These are phyloP conservation scores for Mitragyna speciosa DNA, from an alignment of 257 asterid species.

Conservation along the genomic window DNA sequence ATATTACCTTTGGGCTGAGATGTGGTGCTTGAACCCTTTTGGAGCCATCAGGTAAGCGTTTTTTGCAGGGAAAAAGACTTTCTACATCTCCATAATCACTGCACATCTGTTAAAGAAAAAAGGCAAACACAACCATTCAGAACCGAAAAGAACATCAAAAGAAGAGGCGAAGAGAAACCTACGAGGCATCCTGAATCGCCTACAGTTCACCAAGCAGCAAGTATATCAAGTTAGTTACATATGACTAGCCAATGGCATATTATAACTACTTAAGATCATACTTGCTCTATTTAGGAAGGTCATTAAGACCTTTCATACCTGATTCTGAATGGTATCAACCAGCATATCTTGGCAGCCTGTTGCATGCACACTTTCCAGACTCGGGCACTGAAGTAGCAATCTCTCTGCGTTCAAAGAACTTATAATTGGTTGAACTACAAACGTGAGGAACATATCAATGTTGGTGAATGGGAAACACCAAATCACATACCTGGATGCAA, in stretches of 20 bases:
- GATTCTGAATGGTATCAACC: conserved; percentile 68
- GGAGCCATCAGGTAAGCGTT: conserved; percentile 94
- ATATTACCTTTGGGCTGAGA: conserved; percentile 64
- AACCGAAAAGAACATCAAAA: neutral
- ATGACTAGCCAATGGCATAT: neutral
- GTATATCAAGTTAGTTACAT: neutral
- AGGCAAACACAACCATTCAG: neutral
- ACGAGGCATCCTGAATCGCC: neutral
- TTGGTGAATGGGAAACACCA: neutral
- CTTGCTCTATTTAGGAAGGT: neutral
- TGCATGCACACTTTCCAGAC: conserved; percentile 79
- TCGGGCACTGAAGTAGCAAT: conserved; percentile 78
- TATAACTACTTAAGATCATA: neutral
- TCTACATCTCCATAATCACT: conserved; percentile 34
- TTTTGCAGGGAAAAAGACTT: conserved; percentile 50
- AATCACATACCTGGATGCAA: conserved; percentile 70
- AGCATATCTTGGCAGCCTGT: conserved; percentile 64
- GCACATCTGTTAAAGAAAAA: conserved; percentile 45
- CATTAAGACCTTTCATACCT: conserved; percentile 40
- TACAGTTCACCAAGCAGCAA: neutral
- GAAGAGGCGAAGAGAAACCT: neutral
- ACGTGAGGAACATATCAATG: neutral
- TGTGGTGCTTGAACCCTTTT: conserved; percentile 73
- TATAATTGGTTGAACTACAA: conserved; percentile 11
- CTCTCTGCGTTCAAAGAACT: conserved; percentile 54